phyloP scores from a whole-genome alignment of 1,284 basidiomycete genomes.

The Fomitiporia mediterranea region DNA sequence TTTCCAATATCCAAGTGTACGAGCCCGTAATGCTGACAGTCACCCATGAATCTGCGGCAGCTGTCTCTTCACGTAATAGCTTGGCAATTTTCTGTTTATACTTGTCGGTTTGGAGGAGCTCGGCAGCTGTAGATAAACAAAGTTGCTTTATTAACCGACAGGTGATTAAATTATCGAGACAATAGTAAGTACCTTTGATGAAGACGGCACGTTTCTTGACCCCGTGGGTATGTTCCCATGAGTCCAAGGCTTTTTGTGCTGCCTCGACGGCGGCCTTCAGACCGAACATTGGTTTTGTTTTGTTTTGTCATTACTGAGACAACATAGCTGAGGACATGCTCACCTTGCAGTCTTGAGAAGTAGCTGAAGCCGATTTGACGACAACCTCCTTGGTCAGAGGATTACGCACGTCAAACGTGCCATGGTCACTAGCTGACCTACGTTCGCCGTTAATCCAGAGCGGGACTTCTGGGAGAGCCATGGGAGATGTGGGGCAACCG shows the following conservation, averaged over 20 bases:
- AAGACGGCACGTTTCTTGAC: constrained; percentile 41
- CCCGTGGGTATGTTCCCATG: constrained; percentile 43
- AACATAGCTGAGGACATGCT: not conserved
- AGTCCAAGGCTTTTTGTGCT: constrained; percentile 42
- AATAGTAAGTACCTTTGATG: too few species aligned
- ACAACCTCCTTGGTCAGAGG: constrained; percentile 39
- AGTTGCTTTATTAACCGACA: too few species aligned
- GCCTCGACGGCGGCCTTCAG: constrained; percentile 40
- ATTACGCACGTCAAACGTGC: constrained; percentile 43
- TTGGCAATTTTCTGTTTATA: constrained; percentile 36
- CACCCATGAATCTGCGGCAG: constrained; percentile 28
- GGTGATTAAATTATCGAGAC: too few species aligned
- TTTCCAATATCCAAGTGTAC: constrained; percentile 17
- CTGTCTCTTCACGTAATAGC: constrained; percentile 37
- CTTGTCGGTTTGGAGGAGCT: constrained; percentile 37
- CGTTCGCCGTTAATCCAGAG: constrained; percentile 33
- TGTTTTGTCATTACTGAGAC: not conserved
- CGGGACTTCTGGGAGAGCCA: constrained; percentile 8
- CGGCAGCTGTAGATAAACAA: too few species aligned
- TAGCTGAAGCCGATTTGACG: constrained; percentile 41
- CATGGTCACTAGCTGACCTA: constrained; percentile 34
- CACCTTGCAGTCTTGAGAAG: constrained; percentile 39
- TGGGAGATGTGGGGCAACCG: not conserved
- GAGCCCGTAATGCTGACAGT: constrained; percentile 23
- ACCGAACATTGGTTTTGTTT: not conserved